Base-by-base conservation (phyloP, 2,329 filamentous ascomycete genomes). In the Dothideomycetes sp. region DNA sequence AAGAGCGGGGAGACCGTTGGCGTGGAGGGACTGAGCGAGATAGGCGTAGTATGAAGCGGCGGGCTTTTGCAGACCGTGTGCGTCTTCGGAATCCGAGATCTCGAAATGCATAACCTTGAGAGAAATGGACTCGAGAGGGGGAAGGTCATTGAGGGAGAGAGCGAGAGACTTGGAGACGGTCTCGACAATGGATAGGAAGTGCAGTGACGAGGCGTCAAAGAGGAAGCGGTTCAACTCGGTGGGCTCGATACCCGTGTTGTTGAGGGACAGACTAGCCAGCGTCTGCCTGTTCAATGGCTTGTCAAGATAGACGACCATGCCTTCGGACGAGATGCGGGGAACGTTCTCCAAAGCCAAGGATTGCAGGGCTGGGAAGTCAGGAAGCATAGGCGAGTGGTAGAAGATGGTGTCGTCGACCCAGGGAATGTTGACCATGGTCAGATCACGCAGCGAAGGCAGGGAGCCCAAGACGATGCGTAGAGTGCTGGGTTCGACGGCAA, bases 331-430 rank as follows among this genome's bases (percentile, higher is more conserved):
- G 48, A 95, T 63, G 27, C 76, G 71, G 0, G 82, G 81, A 9
- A 75, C 77, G 47, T 85, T 75, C 47, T 80, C 78, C 33, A 95
- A 67, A 22, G 80, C 76, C 18, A 95, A 67, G 49, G 82, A 78
- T 49, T 81, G 74, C 13, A 95, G 63, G 0, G 84, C 69, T 0
- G 87, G 87, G 45, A 94, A 81, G 0, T 77, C 73, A 2, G 83
- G 80, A 1, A 88, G 63, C 25, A 55, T 51, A 11, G 80, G 71
- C 43, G 74, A 76, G 35, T 73, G 66, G 16, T 75, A 69, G 53
- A 95, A 81, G n/a, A 88, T 71, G 36, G 81, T 77, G 55, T 95
- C 84, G 37, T 82, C 79, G 45, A 94, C 70, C 61, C 76, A 78
- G 8, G 70, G 67, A 29, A 84, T 74, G 45, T 83, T 73, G 4